Base-by-base conservation (phyloP, 352 stramenopile genomes). In the Pilasporangium apinafurcum region DNA sequence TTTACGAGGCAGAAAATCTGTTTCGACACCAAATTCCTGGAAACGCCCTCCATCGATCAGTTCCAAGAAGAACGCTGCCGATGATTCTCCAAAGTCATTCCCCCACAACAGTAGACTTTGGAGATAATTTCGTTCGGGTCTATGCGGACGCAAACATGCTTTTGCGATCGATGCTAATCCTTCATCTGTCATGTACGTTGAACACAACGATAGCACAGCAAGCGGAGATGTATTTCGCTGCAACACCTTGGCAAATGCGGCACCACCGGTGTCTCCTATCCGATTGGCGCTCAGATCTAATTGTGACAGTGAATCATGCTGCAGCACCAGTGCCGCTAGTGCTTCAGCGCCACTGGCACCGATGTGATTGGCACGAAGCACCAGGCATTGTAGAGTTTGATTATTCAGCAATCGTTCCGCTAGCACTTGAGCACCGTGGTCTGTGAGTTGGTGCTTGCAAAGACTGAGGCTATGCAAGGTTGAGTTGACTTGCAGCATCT, bases 401-500 rank as follows among this genome's bases (percentile, higher is more conserved):
- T 91, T 91, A 48, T 84, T 59, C 37, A 86, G 56, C 28, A 91
- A 49, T 2, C 72, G 62, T 48, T 88, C 78, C 5, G 78, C 78
- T 9, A 91, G 62, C 29, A 88, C 75, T 37, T 86, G 68, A 1
- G 71, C 78, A 14, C 75, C 72, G 29, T 72, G 33, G 50, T 91
- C 78, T 18, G 72, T 80, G 39, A 91, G 69, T 37, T 80, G 65
- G 41, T 90, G 72, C 46, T 90, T 89, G 48, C 58, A 60, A 26
- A 89, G 48, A 45, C 73, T 89, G 25, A 89, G 55, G 38, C 42
- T 45, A 20, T 50, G 61, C 34, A 89, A 62, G 28, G 67, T 70
- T 17, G 58, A 43, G 43, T 89, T 86, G n/a, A 82, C 68, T 46
- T 86, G 73, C 35, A 89, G 55, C 63, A 83, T 83, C 49, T 86